Conservation (phyloP, 345 rosid species). For the Eucalyptus fibrosa region DNA sequence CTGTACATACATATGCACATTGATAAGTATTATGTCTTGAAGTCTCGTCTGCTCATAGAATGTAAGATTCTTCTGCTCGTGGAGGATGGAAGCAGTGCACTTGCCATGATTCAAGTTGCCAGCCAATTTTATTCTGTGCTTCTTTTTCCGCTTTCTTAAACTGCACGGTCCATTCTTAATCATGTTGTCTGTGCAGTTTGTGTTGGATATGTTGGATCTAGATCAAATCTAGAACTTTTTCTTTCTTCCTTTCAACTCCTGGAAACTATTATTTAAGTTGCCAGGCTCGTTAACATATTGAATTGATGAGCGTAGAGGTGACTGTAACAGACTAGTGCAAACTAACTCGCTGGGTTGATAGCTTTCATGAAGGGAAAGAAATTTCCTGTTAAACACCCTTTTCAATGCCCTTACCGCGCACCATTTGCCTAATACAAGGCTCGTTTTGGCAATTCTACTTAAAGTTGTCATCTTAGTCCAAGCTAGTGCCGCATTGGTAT, state of each 20-base stretch:
- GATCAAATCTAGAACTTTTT: not conserved
- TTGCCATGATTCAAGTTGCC: not conserved
- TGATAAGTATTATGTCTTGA: not conserved
- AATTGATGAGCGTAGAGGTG: not conserved
- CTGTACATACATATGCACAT: not conserved
- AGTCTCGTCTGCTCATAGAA: not conserved
- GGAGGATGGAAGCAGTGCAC: not conserved
- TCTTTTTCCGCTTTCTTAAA: not conserved
- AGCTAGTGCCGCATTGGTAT: not conserved
- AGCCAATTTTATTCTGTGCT: not conserved
- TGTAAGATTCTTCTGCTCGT: not conserved
- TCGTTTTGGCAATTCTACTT: not conserved
- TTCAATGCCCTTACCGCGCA: not conserved
- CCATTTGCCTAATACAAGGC: not conserved
- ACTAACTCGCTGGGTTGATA: not conserved
- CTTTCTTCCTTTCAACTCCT: not conserved
- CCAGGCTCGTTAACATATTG: not conserved
- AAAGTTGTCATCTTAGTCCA: not conserved
- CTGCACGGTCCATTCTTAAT: not conserved
- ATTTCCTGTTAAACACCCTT: not conserved
- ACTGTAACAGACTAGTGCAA: not conserved
- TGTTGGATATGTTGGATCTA: not conserved
- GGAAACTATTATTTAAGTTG: not conserved
- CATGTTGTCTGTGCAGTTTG: not conserved
- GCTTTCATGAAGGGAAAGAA: not conserved